Base-by-base conservation (phyloP, 2,329 filamentous ascomycete species). In the Arthrobotrys megalospora region DNA sequence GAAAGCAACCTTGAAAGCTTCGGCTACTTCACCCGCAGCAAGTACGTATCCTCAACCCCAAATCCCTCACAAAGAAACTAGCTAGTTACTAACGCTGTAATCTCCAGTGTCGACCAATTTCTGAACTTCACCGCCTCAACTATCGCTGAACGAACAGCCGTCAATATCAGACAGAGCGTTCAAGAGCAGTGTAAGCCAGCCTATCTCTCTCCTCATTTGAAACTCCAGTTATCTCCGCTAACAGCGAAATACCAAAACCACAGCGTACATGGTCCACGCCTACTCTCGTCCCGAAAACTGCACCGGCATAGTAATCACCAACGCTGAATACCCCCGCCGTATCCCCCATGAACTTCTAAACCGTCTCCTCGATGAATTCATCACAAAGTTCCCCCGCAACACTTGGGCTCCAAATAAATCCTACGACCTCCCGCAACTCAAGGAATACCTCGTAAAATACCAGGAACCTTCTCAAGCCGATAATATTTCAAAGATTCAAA, bases 401-500 rank as follows among this genome's bases (percentile, higher is more conserved):
- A 86, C 90, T 50, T 96, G 91, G 88, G 85, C 80, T 86, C 83
- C 86, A 82, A 81, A 86, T 86, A 72, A 93, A 65, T 83, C 87
- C 19, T 91, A 94, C 84, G 43, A 32, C 19, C n/a, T 68, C 11
- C 92, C 92, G 50, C 89, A 91, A 83, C 88, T 98, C 70, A 91
- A 93, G 84, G 91, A 93, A 48, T 97, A 97, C 85, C 88, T 92
- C 63, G 83, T 85, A 47, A 90, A 91, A 81, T 97, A 94, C 86
- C 93, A 97, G 86, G 92, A 97, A 84, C 94, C 95, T 11, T 88
- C 91, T 83, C 89, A 96, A 86, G 94, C 93, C 81, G 94, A 97
- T 86, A 95, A 91, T 85, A 96, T 98, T 84, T 90, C 93, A 87
- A 94, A 93, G 88, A 97, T 99, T 82, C 95, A 98, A 85, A 92